These are phyloP conservation scores for Saccharomyces hybrid DNA, from an alignment of 1,139 yeast species.

Conservation along the genomic window DNA sequence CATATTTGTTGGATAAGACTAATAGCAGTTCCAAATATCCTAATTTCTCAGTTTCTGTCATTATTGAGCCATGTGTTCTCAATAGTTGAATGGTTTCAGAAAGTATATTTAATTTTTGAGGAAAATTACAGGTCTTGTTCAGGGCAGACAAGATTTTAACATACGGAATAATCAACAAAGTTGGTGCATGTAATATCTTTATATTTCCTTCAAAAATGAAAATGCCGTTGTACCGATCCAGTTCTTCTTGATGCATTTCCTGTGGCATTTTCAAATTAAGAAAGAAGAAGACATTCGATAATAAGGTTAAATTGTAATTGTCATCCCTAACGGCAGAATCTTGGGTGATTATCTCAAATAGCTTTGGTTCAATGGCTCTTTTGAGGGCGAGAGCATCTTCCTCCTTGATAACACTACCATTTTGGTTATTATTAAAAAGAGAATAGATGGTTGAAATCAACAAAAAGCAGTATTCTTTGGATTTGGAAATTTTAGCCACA, in stretches of 20 bases:
- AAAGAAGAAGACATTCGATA: conserved; percentile 24
- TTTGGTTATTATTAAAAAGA: conserved; percentile 22
- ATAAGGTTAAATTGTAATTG: conserved; percentile 24
- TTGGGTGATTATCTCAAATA: conserved; percentile 13
- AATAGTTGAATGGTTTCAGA: conserved; percentile 14
- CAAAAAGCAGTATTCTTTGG: conserved; percentile 25
- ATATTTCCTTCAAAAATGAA: conserved; percentile 12
- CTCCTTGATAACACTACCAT: conserved; percentile 12
- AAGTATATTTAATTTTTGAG: conserved; percentile 10
- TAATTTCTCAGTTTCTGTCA: conserved; percentile 33
- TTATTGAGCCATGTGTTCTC: conserved; percentile 1
- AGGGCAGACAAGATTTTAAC: conserved; percentile 45
- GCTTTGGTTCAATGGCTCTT: conserved; percentile 14
- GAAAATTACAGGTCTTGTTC: conserved; percentile 33
- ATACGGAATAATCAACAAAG: conserved; percentile 41
- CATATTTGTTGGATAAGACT: conserved; percentile 48
- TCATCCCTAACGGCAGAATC: conserved; percentile 16
- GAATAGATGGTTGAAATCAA: conserved; percentile 26
- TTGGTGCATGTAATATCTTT: conserved; percentile 33
- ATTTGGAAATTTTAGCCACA: conserved; percentile 11
- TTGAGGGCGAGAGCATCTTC: conserved; percentile 15
- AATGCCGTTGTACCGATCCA: conserved; percentile 13
- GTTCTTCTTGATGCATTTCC: conserved; percentile 13
- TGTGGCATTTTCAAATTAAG: conserved; percentile 15
- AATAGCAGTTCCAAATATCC: conserved; percentile 56